Conservation (phyloP, 2,329 filamentous ascomycete species). For the Cladophialophora yegresii region DNA sequence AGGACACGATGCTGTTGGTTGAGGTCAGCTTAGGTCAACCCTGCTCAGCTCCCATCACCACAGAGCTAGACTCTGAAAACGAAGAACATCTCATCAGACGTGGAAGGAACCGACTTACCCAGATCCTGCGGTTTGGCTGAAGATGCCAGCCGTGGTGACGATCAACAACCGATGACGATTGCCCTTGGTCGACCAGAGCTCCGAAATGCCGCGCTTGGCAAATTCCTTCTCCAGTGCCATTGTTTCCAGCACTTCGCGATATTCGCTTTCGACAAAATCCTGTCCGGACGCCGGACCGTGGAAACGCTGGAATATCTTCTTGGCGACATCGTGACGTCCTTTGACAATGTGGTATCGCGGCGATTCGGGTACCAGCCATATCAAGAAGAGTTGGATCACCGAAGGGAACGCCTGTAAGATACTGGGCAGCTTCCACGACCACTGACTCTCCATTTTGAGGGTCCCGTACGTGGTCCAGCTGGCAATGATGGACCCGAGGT, state of each 20-base stretch:
- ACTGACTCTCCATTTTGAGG: slow-evolving; percentile 49
- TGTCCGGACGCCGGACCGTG: slow-evolving; percentile 43
- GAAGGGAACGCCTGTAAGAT: slow-evolving; percentile 66
- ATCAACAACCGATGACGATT: slow-evolving; percentile 25
- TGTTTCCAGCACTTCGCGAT: slow-evolving; percentile 16
- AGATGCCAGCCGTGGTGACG: slow-evolving; percentile 16
- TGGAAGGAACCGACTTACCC: not conserved
- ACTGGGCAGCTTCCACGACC: slow-evolving; percentile 64
- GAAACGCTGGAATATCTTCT: slow-evolving; percentile 41
- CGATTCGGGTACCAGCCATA: slow-evolving; percentile 68
- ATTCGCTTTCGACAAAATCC: slow-evolving; percentile 16
- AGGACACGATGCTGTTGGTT: slow-evolving; percentile 35
- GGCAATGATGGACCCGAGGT: slow-evolving; percentile 54
- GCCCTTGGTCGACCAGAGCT: slow-evolving; percentile 14
- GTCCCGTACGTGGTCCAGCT: slow-evolving; percentile 53
- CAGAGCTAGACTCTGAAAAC: not conserved
- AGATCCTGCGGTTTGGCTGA: slow-evolving; percentile 12
- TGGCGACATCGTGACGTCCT: slow-evolving; percentile 36
- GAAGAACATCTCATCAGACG: not conserved
- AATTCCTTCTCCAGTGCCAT: slow-evolving; percentile 18
- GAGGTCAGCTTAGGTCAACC: not conserved
- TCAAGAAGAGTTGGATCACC: slow-evolving; percentile 51
- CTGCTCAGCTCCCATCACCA: not conserved
- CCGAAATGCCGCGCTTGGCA: slow-evolving; percentile 11
- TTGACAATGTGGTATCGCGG: slow-evolving; percentile 59